A percentile compares a stretch with the other conserved stretches of the same genome.
Evolutionary conservation across 352 stramenopile genomes (phyloP).

Genomic region (Pelagophyceae sp.): DNA sequence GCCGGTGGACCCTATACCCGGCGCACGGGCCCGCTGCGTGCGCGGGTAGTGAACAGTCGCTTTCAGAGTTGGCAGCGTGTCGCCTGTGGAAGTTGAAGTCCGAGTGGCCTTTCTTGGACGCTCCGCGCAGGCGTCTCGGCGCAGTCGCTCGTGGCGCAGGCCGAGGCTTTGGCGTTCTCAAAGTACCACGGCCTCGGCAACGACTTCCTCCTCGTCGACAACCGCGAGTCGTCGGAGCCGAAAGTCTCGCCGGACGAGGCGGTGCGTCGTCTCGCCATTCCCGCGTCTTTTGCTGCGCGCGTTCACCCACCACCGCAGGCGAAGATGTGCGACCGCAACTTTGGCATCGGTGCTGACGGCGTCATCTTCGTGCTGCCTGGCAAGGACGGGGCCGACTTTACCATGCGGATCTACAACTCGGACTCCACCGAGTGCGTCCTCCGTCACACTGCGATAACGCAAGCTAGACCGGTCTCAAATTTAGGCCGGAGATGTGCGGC

Average conservation of each 20-base stretch:
- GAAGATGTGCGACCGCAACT: constrained; percentile 60
- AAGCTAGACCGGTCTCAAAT: no score
- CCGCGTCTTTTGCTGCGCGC: neutral
- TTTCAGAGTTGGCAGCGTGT: no score
- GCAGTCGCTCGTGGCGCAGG: no score
- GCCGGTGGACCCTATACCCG: no score
- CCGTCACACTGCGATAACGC: constrained; percentile 24
- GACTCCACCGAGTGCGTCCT: constrained; percentile 47
- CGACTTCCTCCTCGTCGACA: constrained; percentile 75
- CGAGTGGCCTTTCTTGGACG: no score
- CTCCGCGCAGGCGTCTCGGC: no score
- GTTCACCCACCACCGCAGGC: neutral
- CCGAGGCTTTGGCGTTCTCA: constrained; percentile 40
- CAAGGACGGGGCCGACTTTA: constrained; percentile 57
- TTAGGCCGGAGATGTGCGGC: constrained; percentile 67
- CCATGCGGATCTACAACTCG: constrained; percentile 74
- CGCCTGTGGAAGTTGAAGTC: no score
- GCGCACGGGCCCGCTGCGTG: no score
- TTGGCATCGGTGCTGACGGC: constrained; percentile 66
- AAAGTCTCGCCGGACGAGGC: constrained; percentile 56
- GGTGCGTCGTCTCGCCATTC: constrained; percentile 19
- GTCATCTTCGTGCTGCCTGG: constrained; percentile 66
- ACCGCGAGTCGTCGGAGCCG: constrained; percentile 50
- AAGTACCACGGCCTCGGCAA: constrained; percentile 78
- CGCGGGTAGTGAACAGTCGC: no score